Conservation (phyloP, 306 rosid species). For the Vicia villosa region DNA sequence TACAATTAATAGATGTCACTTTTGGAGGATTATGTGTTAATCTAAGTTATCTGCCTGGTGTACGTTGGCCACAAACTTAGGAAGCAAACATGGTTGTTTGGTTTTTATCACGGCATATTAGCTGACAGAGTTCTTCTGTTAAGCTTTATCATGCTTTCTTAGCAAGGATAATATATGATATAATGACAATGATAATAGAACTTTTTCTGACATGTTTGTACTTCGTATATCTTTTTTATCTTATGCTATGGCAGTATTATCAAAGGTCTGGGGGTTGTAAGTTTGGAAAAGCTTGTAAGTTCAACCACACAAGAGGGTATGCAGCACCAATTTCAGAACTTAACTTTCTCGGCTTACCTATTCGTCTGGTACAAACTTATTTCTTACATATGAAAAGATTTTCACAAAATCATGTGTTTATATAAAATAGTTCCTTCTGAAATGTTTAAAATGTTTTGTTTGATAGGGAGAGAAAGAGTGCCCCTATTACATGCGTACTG, state of each 20-base stretch:
- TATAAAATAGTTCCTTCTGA: conserved; percentile 27
- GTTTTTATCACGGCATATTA: conserved; percentile 6
- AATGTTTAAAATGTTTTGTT: conserved; percentile 24
- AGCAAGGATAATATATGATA: conserved; percentile 10
- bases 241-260: conserved; percentile 71
- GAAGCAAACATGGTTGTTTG: not conserved
- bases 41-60: conserved; percentile 6
- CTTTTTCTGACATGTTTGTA: conserved; percentile 33
- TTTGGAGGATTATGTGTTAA: conserved; percentile 17
- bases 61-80: conserved; percentile 1
- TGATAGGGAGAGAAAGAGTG: conserved; percentile 89
- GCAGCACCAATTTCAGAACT: conserved; percentile 53
- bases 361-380: conserved; percentile 67
- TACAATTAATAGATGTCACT: conserved; percentile 4
- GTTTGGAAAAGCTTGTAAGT: conserved; percentile 80
- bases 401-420: conserved; percentile 17
- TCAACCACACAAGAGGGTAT: conserved; percentile 63
- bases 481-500: conserved; percentile 90
- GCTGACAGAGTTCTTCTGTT: conserved; percentile 7
- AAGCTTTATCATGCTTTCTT: conserved; percentile 2
- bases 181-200: not conserved
- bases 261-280: conserved; percentile 87
- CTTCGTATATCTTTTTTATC: conserved; percentile 22
- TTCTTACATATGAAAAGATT: not conserved
- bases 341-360: conserved; percentile 88